These are phyloP conservation scores for Boletus insuetus DNA, from an alignment of 768 basidiomycete genomes.

Conservation along the genomic window DNA sequence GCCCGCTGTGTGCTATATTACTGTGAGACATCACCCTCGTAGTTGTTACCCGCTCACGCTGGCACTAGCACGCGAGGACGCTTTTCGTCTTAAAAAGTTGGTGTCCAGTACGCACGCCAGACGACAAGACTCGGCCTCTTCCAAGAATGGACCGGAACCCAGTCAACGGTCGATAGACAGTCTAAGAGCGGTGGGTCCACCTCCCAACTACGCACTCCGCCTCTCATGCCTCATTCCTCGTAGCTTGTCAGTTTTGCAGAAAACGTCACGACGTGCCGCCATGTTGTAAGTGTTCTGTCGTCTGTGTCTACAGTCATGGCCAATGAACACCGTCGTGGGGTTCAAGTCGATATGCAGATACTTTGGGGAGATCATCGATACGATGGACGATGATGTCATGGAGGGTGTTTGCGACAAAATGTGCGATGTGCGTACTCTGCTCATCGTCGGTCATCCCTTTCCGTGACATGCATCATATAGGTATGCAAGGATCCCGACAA, in stretches of 20 bases:
- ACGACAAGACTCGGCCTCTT: slow-evolving; percentile 42
- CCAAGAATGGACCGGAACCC: slow-evolving; percentile 52
- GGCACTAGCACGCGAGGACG: slow-evolving; percentile 70
- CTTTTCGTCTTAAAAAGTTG: slow-evolving; percentile 49
- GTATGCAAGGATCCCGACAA: slow-evolving; percentile 79
- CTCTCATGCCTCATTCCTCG: neutral
- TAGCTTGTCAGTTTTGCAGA: slow-evolving; percentile 59
- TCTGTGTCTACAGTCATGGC: too few species aligned
- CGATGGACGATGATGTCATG: slow-evolving; percentile 40
- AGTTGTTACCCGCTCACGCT: neutral
- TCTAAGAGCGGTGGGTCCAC: slow-evolving; percentile 49
- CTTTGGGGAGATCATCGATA: slow-evolving; percentile 70
- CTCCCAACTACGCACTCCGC: neutral
- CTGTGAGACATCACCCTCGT: slow-evolving; percentile 42
- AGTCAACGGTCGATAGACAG: slow-evolving; percentile 70
- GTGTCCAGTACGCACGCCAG: slow-evolving; percentile 46
- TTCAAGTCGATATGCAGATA: slow-evolving; percentile 71
- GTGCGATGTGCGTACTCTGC: slow-evolving; percentile 65
- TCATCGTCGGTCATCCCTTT: neutral
- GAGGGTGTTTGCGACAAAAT: slow-evolving; percentile 64
- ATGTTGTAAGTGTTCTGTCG: slow-evolving; percentile 51
- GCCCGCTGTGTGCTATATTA: slow-evolving; percentile 83
- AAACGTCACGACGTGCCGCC: slow-evolving; percentile 57
- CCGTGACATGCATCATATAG: slow-evolving; percentile 35
- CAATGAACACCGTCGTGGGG: neutral